These are phyloP conservation scores for Rhododendron kiyosumense DNA, from an alignment of 148 eudicot genomes.

Conservation along the genomic window DNA sequence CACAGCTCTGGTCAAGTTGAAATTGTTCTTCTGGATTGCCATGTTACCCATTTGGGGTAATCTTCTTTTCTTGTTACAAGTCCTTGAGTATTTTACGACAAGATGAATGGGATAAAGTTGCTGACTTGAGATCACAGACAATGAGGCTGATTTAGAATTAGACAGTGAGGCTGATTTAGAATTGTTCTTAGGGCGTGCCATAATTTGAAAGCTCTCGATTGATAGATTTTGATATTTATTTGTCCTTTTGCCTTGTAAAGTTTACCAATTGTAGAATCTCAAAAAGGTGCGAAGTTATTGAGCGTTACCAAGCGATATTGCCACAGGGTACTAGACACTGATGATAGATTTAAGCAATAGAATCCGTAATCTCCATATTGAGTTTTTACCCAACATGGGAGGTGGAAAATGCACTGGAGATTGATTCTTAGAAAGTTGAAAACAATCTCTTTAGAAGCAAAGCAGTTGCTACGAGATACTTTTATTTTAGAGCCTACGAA, in stretches of 20 bases:
- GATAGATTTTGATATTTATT: not conserved
- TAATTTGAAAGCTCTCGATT: not conserved
- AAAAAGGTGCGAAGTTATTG: not conserved
- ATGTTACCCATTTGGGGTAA: not conserved
- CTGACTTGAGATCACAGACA: not conserved
- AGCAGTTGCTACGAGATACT: not conserved
- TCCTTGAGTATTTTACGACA: not conserved
- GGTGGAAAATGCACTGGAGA: not conserved
- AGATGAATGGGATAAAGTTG: not conserved
- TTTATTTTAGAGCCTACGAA: not conserved
- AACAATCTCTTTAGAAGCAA: not conserved
- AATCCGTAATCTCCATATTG: not conserved
- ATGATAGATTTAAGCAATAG: not conserved
- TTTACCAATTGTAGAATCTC: not conserved
- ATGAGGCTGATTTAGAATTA: not conserved
- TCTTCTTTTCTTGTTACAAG: not conserved
- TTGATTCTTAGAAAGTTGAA: not conserved
- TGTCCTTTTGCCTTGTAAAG: not conserved
- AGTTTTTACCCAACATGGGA: not conserved
- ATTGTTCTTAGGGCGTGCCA: not conserved
- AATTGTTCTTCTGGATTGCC: not conserved
- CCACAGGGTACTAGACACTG: not conserved
- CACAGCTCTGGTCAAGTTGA: constrained; percentile 18
- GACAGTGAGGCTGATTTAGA: not conserved
- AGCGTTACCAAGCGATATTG: not conserved